Conservation (phyloP, 176 grass and related monocot genomes). For the Oryza punctata region DNA sequence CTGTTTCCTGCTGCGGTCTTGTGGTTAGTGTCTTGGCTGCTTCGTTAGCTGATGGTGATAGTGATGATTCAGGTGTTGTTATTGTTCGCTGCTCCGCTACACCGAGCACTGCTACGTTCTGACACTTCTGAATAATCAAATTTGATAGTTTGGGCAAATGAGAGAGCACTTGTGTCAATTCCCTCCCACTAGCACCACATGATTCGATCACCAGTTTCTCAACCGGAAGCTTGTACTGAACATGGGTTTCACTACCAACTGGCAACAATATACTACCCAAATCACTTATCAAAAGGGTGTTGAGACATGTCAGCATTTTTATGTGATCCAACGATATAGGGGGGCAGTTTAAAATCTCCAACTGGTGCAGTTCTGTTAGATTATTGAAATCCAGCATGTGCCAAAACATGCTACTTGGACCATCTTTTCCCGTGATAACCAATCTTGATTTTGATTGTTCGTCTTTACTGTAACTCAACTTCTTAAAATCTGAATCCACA, state of each 20-base stretch:
- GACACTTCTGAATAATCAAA: rapidly evolving
- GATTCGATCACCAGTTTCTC: rapidly evolving
- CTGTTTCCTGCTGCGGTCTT: too few relatives aligned
- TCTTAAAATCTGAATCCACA: neutral
- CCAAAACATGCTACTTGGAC: rapidly evolving
- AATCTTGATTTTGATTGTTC: rapidly evolving
- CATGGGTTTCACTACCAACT: neutral
- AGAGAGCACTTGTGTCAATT: neutral
- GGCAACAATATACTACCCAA: neutral
- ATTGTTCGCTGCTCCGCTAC: neutral
- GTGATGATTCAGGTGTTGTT: too few relatives aligned
- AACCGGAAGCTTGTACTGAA: neutral
- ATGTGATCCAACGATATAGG: neutral
- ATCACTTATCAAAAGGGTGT: rapidly evolving
- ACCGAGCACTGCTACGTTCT: neutral
- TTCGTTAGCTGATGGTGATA: too few relatives aligned
- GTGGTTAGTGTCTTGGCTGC: too few relatives aligned
- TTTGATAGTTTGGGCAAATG: neutral
- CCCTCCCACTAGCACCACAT: neutral
- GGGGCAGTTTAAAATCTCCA: rapidly evolving
- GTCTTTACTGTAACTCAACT: rapidly evolving
- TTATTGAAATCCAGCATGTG: neutral
- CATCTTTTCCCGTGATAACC: rapidly evolving
- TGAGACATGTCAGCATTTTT: neutral
- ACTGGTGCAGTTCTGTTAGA: rapidly evolving